phyloP scores from a whole-genome alignment of 371 early-diverging fungal genomes.

The Syncephalis plumigaleata region DNA sequence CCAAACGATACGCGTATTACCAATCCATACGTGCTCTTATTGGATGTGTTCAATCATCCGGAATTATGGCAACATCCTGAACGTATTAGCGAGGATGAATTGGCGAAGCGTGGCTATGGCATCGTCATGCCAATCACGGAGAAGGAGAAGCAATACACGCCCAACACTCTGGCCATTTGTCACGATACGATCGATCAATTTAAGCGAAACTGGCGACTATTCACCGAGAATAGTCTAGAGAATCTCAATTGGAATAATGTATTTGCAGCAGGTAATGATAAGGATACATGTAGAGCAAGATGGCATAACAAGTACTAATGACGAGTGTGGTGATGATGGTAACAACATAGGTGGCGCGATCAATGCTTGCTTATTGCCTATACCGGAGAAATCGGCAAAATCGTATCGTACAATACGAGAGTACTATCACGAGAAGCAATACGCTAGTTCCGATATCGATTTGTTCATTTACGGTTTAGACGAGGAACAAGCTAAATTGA shows the following conservation, averaged over 20 bases:
- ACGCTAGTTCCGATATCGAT: constrained; percentile 13
- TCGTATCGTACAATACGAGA: constrained; percentile 5
- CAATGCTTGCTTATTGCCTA: constrained; percentile 10
- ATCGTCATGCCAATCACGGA: constrained; percentile 1
- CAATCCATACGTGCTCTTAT: not conserved
- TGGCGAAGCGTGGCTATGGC: not conserved
- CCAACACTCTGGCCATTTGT: constrained; percentile 1
- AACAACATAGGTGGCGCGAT: constrained; percentile 9
- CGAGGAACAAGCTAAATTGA: constrained; percentile 11
- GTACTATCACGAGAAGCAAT: constrained; percentile 5
- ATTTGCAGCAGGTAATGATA: constrained; percentile 10
- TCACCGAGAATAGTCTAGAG: constrained; percentile 4
- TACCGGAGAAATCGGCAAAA: not conserved
- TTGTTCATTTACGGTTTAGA: constrained; percentile 16
- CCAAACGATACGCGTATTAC: not conserved
- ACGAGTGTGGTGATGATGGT: not conserved
- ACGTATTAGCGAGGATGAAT: not conserved
- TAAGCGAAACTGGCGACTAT: constrained; percentile 6
- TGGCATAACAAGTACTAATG: not conserved
- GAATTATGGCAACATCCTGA: not conserved
- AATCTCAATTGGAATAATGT: constrained; percentile 12
- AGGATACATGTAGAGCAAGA: not conserved
- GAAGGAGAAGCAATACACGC: not conserved
- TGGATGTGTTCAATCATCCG: constrained; percentile 1
- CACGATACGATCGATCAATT: constrained; percentile 3